Base-by-base conservation (phyloP, 2,329 filamentous ascomycete genomes). In the Sclerotiophoma versabilis region DNA sequence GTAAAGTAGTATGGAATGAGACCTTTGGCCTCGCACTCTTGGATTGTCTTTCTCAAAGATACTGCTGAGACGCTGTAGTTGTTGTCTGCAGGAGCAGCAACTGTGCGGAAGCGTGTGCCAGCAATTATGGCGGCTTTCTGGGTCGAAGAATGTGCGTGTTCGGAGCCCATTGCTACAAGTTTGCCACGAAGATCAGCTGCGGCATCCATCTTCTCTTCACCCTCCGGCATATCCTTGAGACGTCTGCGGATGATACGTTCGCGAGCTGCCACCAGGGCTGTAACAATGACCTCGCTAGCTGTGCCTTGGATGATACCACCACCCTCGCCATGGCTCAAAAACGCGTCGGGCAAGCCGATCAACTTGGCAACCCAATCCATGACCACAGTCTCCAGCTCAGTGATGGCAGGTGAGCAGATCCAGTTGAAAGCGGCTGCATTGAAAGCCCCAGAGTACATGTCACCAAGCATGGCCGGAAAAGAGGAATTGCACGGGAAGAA, bases 251-350 rank as follows among this genome's bases (percentile, higher is more conserved):
- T 58, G 9, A 71, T 46, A 8, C 74, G 60, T 70, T 97, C 93
- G 11, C 93, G 81, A 0, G 93, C 93, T 2, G 92, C 92, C 2
- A 96, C 89, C 82, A 97, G 89, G 60, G 90, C 87, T 0, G 91
- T 96, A 5, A 95, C 84, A 36, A 96, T 84, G 12, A 92, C 91
- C 77, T 98, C 93, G 54, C 88, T 92, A 0, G 93, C 93, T 27
- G 88, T 92, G 19, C 93, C 92, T 73, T 97, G 93, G 58, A 98
- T 95, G n/a, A 97, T 92, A 26, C 93, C 93, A 17, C 93, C 93
- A 32, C 92, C 92, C 54, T 86, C 82, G 0, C 87, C 88, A 0
- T 87, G 86, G 41, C 89, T 93, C 17, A 89, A 79, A 70, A 88
- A 98, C 62, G 84, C 88, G 10, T 83, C 76, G 0, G 93, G 92